Evolutionary conservation across 192 early-diverging fungal species (phyloP).

Genomic region (Dissophora ornata): DNA sequence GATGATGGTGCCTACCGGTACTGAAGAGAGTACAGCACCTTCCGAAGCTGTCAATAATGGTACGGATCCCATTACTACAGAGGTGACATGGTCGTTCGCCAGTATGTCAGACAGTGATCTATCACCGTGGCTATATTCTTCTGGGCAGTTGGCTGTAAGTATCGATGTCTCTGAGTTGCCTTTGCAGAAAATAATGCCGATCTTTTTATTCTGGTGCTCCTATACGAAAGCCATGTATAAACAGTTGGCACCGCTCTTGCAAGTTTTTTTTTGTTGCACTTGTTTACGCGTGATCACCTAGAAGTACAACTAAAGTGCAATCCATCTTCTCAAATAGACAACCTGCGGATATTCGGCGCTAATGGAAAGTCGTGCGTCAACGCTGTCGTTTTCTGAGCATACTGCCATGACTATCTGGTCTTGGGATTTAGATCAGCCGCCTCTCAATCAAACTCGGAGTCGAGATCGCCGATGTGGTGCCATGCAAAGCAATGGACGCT

Average conservation of each 20-base stretch:
- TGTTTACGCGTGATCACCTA: no score
- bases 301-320: no score
- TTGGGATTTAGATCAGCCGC: constrained; percentile 49
- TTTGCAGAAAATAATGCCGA: neutral
- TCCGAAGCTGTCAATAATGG: neutral
- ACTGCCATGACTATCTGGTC: constrained; percentile 51
- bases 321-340: constrained; percentile 13
- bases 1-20: constrained; percentile 30
- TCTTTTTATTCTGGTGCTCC: no score
- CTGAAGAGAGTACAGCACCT: constrained; percentile 1
- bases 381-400: constrained; percentile 30
- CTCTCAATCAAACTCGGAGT: constrained; percentile 12
- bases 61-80: neutral
- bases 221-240: no score
- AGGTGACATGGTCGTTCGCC: constrained; percentile 31
- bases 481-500: constrained; percentile 50
- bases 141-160: constrained; percentile 40
- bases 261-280: no score
- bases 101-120: constrained; percentile 40
- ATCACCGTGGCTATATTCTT: constrained; percentile 20
- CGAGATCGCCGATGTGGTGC: constrained; percentile 36
- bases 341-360: constrained; percentile 31
- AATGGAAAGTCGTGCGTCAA: neutral
- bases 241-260: no score
- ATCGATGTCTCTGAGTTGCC: neutral